A percentile compares a stretch with the other conserved stretches of the same genome.
Evolutionary conservation across 2,329 filamentous ascomycete species (phyloP).

Genomic region (Trichoderma lentiforme): DNA sequence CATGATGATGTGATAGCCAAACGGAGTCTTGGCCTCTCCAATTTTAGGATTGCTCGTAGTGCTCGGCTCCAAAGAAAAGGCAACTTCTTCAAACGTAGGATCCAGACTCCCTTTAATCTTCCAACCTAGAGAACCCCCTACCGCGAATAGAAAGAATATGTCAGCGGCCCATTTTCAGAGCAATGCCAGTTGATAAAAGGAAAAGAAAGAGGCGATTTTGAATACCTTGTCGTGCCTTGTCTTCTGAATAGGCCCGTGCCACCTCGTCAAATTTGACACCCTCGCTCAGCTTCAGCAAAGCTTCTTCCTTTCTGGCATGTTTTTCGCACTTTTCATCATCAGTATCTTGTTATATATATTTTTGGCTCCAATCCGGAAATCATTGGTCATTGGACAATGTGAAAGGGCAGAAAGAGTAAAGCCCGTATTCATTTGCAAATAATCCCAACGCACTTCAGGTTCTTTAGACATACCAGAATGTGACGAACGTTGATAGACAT

Average conservation of each 20-base stretch:
- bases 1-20: constrained; percentile 81
- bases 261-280: constrained; percentile 74
- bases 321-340: constrained; percentile 60
- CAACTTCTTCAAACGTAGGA: constrained; percentile 67
- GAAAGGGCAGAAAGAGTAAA: background rate
- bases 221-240: constrained; percentile 66
- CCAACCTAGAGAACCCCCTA: constrained; percentile 70
- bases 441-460: background rate
- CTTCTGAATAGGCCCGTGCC: constrained; percentile 68
- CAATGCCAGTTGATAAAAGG: no score
- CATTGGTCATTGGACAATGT: background rate
- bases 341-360: background rate
- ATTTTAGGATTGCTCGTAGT: constrained; percentile 62
- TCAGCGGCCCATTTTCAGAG: background rate
- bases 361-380: no score
- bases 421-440: background rate
- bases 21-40: constrained; percentile 68
- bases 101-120: constrained; percentile 66
- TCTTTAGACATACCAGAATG: constrained; percentile 52
- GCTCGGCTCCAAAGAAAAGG: constrained; percentile 65
- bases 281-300: constrained; percentile 62
- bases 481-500: constrained; percentile 72
- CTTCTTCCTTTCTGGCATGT: constrained; percentile 73
- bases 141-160: background rate
- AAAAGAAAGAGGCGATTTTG: constrained; percentile 1